Percentiles rank a stretch among this genome's conserved stretches.
Conservation (phyloP, 169 alveolate genomes). For the Plasmodium ovale region DNA sequence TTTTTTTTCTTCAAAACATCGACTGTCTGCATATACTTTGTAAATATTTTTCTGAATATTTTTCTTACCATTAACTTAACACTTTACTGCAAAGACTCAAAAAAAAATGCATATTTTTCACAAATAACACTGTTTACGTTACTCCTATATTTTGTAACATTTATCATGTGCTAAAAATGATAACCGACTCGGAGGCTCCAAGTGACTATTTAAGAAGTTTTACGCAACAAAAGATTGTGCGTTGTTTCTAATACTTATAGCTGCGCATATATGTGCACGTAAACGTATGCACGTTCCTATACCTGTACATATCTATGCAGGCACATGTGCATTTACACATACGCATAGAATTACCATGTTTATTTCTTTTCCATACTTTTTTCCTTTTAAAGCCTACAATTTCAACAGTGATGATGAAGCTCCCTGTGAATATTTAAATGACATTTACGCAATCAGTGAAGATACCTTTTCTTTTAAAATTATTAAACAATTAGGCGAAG, state of each 20-base stretch:
- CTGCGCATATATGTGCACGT: background rate
- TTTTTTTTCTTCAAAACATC: no score
- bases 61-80: no score
- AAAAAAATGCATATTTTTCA: background rate
- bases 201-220: slow-evolving; percentile 24
- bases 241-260: background rate
- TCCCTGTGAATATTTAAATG: slow-evolving; percentile 74
- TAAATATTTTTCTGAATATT: no score
- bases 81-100: no score
- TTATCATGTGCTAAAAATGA: slow-evolving; percentile 19
- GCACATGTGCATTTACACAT: no score
- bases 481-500: slow-evolving; percentile 66
- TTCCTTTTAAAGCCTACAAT: slow-evolving; percentile 50
- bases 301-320: no score
- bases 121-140: background rate
- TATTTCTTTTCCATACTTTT: background rate
- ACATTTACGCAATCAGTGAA: slow-evolving; percentile 71
- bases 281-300: no score
- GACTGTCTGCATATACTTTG: no score
- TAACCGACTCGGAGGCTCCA: slow-evolving; percentile 77
- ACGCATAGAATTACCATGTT: background rate
- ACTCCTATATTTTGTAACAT: background rate
- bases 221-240: background rate
- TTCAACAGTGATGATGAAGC: slow-evolving; percentile 77
- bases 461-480: slow-evolving; percentile 74